Evolutionary conservation across 2,329 filamentous ascomycete genomes (phyloP), one percentile per base, ranked within the genome.

Genomic region (Penicillium sp.): DNA sequence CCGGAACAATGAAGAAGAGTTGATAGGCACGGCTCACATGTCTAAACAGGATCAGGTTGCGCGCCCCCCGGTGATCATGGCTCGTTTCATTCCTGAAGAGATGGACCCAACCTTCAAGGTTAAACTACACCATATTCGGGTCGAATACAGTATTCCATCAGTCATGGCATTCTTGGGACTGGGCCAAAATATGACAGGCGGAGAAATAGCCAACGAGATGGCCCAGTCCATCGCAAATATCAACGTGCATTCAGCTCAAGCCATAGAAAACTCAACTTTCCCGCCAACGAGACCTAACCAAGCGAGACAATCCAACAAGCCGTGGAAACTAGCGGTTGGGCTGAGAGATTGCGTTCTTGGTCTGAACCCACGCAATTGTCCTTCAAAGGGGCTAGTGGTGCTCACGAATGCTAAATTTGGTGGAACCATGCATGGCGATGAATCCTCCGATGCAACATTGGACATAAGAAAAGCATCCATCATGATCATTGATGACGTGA

Each of bases 51-150:
- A 42, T 26, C 37, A 56, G 25, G 40, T 34, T 20, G 15, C 32
- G 17, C 39, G 41, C 11, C 51, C 64, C 11, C 80, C 82, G 0
- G 85, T 89, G 47, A 61, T 96, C 36, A 95, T 94, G 81, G 78
- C 85, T 42, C 78, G 92, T 33, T 84, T 95, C 67, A 85, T 98
- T 48, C 87, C 87, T 0, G 89, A 96, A 58, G 90, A 96, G 59
- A 85, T 93, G 66, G 90, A 96, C 47, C 90, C 93, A 0, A 80
- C 86, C 5, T 71, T 95, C 49, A 95, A 93, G 60, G 62, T 95
- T 41, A 93, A 94, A 59, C 67, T 96, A 28, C 85, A 84, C 62
- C 88, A 94, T 44, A 52, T 94, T 3, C 82, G 80, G 42, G 64
- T 87, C n/a, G 93, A 98, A 59, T 98, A 98, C 60, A 82, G 83